These are phyloP conservation scores for Micractinium sp. DNA, from an alignment of 139 green algal genomes.

Conservation along the genomic window DNA sequence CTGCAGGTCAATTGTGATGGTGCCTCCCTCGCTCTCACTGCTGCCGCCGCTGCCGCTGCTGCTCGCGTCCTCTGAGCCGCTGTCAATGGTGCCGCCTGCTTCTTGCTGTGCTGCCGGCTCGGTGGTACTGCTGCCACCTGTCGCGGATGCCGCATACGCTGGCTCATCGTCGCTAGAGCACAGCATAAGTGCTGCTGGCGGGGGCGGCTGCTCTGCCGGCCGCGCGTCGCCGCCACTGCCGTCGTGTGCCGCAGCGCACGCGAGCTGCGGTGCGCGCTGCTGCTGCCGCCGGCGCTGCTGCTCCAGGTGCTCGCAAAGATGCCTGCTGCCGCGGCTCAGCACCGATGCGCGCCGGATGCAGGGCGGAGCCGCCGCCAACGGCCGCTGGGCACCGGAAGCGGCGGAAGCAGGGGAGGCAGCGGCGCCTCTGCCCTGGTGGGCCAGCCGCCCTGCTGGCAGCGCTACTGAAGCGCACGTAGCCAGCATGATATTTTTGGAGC, in stretches of 20 bases:
- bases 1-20: constrained; percentile 41
- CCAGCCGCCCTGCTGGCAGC: not conserved
- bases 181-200: not conserved
- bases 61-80: not conserved
- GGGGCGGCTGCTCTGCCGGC: not conserved
- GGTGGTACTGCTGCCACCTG: not conserved
- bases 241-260: not conserved
- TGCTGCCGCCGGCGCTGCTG: not conserved
- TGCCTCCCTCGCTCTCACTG: not conserved
- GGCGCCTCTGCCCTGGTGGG: not conserved
- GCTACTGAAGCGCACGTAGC: too few relatives aligned
- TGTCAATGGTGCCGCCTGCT: not conserved
- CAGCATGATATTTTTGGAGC: too few relatives aligned
- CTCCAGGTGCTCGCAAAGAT: not conserved
- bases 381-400: not conserved
- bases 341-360: not conserved
- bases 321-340: too few relatives aligned
- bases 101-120: not conserved
- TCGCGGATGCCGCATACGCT: not conserved
- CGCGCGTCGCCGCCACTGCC: not conserved
- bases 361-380: not conserved
- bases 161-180: not conserved
- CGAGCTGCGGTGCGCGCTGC: not conserved
- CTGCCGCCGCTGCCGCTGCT: not conserved
- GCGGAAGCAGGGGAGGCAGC: not conserved